phyloP scores from a whole-genome alignment of 805 yeast species.

The Yarrowia sp. region DNA sequence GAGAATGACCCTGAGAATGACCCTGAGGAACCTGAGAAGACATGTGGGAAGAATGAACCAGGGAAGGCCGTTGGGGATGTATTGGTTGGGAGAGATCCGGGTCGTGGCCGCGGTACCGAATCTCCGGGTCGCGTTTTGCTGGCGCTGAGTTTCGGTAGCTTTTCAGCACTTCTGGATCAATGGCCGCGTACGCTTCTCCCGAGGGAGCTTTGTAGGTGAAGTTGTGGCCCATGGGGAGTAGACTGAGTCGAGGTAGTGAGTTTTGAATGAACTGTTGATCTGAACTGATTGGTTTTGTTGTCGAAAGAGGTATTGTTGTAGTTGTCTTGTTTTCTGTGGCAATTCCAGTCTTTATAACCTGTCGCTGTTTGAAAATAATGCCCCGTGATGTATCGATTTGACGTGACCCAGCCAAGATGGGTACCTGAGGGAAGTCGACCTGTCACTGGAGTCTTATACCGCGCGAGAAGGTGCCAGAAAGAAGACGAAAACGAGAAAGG shows the following conservation, averaged over 20 bases:
- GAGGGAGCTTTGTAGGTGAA: not conserved
- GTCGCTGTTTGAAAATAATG: not conserved
- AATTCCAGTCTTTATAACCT: not conserved
- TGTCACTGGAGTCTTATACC: not conserved
- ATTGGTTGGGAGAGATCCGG: not conserved
- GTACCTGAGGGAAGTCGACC: no score
- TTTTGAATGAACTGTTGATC: no score
- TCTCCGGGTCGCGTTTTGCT: not conserved
- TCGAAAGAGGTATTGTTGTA: no score
- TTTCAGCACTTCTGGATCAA: not conserved
- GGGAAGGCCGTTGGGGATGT: not conserved
- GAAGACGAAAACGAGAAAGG: no score
- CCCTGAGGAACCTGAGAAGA: no score
- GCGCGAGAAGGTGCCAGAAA: no score
- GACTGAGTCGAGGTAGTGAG: no score
- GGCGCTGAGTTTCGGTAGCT: not conserved
- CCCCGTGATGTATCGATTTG: not conserved
- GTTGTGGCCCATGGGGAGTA: not conserved
- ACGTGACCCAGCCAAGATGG: no score
- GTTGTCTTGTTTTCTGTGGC: no score
- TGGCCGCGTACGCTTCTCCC: not conserved
- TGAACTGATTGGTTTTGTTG: no score
- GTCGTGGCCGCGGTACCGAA: not conserved
- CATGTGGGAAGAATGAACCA: not conserved
- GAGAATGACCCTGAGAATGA: not conserved